phyloP scores from a whole-genome alignment of 2,329 filamentous ascomycete species.

The Diaporthe sp. region DNA sequence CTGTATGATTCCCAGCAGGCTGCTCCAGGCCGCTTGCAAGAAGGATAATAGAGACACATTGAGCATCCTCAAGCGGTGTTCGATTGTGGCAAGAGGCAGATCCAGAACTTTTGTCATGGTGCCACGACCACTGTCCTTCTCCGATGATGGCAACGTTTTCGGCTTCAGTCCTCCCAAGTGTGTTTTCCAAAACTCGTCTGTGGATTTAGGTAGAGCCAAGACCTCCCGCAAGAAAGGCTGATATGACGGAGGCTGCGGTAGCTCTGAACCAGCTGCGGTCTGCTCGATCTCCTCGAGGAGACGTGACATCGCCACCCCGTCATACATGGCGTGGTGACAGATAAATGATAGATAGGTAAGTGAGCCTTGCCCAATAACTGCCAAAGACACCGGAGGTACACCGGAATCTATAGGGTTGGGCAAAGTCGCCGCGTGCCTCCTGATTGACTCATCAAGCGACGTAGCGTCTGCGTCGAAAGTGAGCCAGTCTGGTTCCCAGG shows the following conservation, averaged over 20 bases:
- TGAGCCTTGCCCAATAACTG: slow-evolving; percentile 53
- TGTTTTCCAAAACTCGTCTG: slow-evolving; percentile 76
- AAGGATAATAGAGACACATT: slow-evolving; percentile 75
- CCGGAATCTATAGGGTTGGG: slow-evolving; percentile 59
- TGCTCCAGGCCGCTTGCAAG: slow-evolving; percentile 81
- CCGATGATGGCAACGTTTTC: slow-evolving; percentile 38
- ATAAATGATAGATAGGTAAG: slow-evolving; percentile 61
- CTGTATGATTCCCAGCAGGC: slow-evolving; percentile 70
- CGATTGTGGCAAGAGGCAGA: slow-evolving; percentile 60
- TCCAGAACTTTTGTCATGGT: slow-evolving; percentile 49
- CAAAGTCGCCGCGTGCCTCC: slow-evolving; percentile 57
- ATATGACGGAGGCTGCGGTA: slow-evolving; percentile 70
- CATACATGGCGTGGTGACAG: slow-evolving; percentile 88
- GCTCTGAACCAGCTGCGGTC: slow-evolving; percentile 60
- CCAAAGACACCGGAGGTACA: slow-evolving; percentile 61
- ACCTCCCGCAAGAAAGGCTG: slow-evolving; percentile 75
- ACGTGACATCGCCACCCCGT: slow-evolving; percentile 81
- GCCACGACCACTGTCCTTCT: not conserved
- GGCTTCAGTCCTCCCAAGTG: slow-evolving; percentile 67
- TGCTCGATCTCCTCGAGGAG: slow-evolving; percentile 80
- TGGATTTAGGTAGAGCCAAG: slow-evolving; percentile 60
- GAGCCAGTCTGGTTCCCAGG: slow-evolving; percentile 59
- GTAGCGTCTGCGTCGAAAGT: slow-evolving; percentile 49
- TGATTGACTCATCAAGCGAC: slow-evolving; percentile 53
- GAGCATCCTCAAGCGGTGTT: slow-evolving; percentile 64